A percentile compares a stretch with the other conserved stretches of the same genome.
These are phyloP conservation scores for Leucoagaricus sp. DNA, from an alignment of 1,284 basidiomycete species.

Conservation along the genomic window DNA sequence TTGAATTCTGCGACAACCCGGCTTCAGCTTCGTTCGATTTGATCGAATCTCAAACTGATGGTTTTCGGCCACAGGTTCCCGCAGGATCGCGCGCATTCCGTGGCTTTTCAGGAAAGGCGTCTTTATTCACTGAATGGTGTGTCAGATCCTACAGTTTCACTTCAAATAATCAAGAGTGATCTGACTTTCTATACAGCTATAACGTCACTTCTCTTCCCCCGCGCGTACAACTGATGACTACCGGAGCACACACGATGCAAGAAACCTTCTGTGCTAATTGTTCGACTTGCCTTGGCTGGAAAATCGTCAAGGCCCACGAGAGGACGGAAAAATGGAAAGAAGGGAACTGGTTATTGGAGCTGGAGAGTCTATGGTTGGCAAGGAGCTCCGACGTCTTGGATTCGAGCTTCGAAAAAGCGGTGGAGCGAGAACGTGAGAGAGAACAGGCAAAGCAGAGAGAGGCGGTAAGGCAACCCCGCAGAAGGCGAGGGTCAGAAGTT, in stretches of 20 bases:
- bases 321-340: slow-evolving; percentile 64
- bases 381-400: background rate
- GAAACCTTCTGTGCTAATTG: slow-evolving; percentile 52
- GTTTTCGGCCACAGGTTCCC: slow-evolving; percentile 34
- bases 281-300: slow-evolving; percentile 58
- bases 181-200: slow-evolving; percentile 31
- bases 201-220: slow-evolving; percentile 41
- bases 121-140: slow-evolving; percentile 52
- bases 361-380: slow-evolving; percentile 37
- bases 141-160: slow-evolving; percentile 20
- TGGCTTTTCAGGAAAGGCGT: slow-evolving; percentile 51
- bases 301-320: slow-evolving; percentile 59
- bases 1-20: too few relatives aligned
- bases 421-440: background rate
- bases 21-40: slow-evolving; percentile 7
- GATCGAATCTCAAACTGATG: slow-evolving; percentile 8
- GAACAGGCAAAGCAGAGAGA: background rate
- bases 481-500: background rate
- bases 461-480: background rate
- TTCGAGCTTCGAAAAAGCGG: background rate
- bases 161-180: background rate
- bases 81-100: slow-evolving; percentile 43
- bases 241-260: slow-evolving; percentile 63
- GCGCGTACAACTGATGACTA: slow-evolving; percentile 57
- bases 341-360: slow-evolving; percentile 55